These are phyloP conservation scores for Chalciporus sphaerocephalus DNA, from an alignment of 768 basidiomycete species.

Conservation along the genomic window DNA sequence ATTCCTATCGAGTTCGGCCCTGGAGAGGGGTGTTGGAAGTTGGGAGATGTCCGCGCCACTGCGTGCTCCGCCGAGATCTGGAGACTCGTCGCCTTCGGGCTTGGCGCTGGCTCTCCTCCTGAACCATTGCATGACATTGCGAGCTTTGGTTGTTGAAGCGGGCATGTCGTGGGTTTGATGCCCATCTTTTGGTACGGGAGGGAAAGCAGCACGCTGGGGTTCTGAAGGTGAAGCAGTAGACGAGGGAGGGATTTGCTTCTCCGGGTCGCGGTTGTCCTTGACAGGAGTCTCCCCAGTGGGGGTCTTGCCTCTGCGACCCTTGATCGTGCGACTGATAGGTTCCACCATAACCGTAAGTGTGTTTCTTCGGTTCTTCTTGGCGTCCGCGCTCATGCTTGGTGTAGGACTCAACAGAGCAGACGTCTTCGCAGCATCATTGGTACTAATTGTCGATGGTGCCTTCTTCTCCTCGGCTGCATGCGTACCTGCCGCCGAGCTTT, in stretches of 20 bases:
- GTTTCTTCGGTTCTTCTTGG: constrained; percentile 68
- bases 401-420: constrained; percentile 37
- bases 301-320: constrained; percentile 34
- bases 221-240: constrained; percentile 30
- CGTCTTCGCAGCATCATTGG: constrained; percentile 25
- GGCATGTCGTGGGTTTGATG: constrained; percentile 40
- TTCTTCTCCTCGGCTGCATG: constrained; percentile 20
- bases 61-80: constrained; percentile 10
- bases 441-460: background rate
- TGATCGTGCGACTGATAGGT: constrained; percentile 53
- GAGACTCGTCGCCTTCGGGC: constrained; percentile 25
- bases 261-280: constrained; percentile 40
- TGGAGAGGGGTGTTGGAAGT: constrained; percentile 28
- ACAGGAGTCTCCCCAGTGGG: constrained; percentile 35
- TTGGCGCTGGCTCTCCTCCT: constrained; percentile 58
- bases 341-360: constrained; percentile 87
- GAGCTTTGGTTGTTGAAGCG: constrained; percentile 82
- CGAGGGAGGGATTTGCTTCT: constrained; percentile 31
- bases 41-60: constrained; percentile 25
- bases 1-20: constrained; percentile 17
- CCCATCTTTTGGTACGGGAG: constrained; percentile 25
- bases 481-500: constrained; percentile 30
- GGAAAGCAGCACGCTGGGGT: constrained; percentile 22
- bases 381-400: constrained; percentile 25
- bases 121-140: constrained; percentile 99